These are phyloP conservation scores for Nicotiana sylvestris DNA, from an alignment of 257 asterid genomes.

Conservation along the genomic window DNA sequence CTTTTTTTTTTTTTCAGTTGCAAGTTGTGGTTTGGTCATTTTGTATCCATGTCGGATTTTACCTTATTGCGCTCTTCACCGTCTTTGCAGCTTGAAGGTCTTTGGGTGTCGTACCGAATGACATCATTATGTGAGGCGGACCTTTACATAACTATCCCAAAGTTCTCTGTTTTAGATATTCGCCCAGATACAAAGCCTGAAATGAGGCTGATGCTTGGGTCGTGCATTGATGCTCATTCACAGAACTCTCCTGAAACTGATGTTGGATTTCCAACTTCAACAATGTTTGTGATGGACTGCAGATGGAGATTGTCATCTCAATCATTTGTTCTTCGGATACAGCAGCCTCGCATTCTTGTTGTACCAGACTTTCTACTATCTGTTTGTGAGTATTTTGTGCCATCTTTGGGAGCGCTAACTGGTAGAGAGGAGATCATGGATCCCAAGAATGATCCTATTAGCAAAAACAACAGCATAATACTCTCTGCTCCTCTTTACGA, in stretches of 20 bases:
- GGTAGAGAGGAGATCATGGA: constrained; percentile 99
- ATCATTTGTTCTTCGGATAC: constrained; percentile 87
- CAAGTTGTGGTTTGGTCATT: constrained; percentile 3
- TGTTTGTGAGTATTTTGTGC: constrained; percentile 88
- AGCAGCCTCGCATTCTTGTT: constrained; percentile 95
- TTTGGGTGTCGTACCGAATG: constrained; percentile 96
- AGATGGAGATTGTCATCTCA: constrained; percentile 90
- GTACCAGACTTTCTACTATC: constrained; percentile 96
- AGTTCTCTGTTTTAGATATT: constrained; percentile 77
- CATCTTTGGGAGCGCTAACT: constrained; percentile 85
- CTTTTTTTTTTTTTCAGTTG: neutral
- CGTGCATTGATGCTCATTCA: constrained; percentile 69
- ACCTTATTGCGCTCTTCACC: neutral
- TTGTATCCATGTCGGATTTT: constrained; percentile 12
- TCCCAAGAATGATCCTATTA: constrained; percentile 83
- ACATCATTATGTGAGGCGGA: constrained; percentile 95
- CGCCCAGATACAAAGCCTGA: constrained; percentile 93
- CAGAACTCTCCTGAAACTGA: constrained; percentile 52
- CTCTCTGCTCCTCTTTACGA: constrained; percentile 51
- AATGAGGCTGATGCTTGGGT: constrained; percentile 99
- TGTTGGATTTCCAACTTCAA: constrained; percentile 64
- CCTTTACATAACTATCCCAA: constrained; percentile 81
- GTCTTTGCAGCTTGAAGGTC: constrained; percentile 84
- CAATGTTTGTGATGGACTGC: constrained; percentile 97
- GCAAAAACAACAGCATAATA: constrained; percentile 58